Conservation (phyloP, 2,329 filamentous ascomycete genomes). For the Camillea tinctor region DNA sequence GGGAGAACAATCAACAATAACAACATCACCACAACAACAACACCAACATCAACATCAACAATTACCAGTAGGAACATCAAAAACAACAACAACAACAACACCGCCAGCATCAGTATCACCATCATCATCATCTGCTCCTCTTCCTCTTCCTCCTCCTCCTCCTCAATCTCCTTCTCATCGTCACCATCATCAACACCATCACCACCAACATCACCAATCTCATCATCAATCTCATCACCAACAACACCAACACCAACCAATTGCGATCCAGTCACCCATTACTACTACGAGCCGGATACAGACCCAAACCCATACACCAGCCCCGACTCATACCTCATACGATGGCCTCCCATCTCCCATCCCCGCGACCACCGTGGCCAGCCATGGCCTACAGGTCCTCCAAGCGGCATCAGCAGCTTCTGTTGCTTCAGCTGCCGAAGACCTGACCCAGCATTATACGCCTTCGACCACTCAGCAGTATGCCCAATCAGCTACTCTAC, state of each 20-base stretch:
- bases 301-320: background rate
- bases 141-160: too few relatives aligned
- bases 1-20: background rate
- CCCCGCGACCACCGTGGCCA: slow-evolving; percentile 24
- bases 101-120: too few relatives aligned
- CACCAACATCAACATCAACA: background rate
- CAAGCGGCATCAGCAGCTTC: slow-evolving; percentile 30
- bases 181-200: background rate
- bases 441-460: slow-evolving; percentile 15
- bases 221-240: background rate
- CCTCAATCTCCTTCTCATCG: too few relatives aligned
- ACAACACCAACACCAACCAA: background rate
- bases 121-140: too few relatives aligned
- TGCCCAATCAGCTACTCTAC: slow-evolving; percentile 33
- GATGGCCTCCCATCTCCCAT: slow-evolving; percentile 19
- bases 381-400: slow-evolving; percentile 31
- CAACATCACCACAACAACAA: background rate
- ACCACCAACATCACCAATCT: slow-evolving; percentile 1
- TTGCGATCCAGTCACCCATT: background rate
- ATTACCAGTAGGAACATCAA: background rate
- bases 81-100: too few relatives aligned
- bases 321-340: slow-evolving; percentile 7
- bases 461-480: slow-evolving; percentile 28
- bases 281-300: too few relatives aligned
- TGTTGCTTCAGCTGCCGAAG: slow-evolving; percentile 16